These are phyloP conservation scores for Thermothielavioides terrestris DNA, from an alignment of 495 filamentous ascomycete genomes.

Conservation along the genomic window DNA sequence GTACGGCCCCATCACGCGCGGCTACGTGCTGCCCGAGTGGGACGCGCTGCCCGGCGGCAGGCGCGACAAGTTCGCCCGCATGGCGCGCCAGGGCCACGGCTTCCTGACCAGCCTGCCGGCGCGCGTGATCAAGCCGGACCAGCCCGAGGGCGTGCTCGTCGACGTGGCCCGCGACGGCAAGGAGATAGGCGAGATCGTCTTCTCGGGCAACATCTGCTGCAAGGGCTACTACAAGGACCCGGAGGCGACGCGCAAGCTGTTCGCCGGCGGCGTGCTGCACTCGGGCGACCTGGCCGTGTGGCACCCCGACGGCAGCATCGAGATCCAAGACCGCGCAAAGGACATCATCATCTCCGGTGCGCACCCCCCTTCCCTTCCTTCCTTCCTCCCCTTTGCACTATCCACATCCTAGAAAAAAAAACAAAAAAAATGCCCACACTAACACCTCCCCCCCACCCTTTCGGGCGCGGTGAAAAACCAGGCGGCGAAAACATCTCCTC, in stretches of 20 bases:
- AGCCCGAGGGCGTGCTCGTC: conserved; percentile 51
- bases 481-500: conserved; percentile 97
- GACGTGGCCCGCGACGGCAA: conserved; percentile 75
- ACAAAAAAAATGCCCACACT: no score
- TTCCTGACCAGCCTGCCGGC: conserved; percentile 76
- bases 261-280: conserved; percentile 78
- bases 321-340: conserved; percentile 90
- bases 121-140: conserved; percentile 73
- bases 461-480: no score
- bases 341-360: conserved; percentile 96
- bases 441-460: no score
- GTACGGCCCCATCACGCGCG: conserved; percentile 92
- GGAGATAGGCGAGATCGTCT: conserved; percentile 92
- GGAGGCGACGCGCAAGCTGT: conserved; percentile 79
- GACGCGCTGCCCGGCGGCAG: conserved; percentile 53
- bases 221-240: conserved; percentile 88
- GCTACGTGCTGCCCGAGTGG: conserved; percentile 81
- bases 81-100: conserved; percentile 88
- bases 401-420: background rate
- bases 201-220: conserved; percentile 83
- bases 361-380: conserved; percentile 10
- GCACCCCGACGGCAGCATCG: conserved; percentile 79
- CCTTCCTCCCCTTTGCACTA: background rate
- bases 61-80: conserved; percentile 69
- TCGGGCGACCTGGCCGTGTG: conserved; percentile 88